Evolutionary conservation across 83 land plant species (phyloP).

Genomic region (Isoetes engelmannii): DNA sequence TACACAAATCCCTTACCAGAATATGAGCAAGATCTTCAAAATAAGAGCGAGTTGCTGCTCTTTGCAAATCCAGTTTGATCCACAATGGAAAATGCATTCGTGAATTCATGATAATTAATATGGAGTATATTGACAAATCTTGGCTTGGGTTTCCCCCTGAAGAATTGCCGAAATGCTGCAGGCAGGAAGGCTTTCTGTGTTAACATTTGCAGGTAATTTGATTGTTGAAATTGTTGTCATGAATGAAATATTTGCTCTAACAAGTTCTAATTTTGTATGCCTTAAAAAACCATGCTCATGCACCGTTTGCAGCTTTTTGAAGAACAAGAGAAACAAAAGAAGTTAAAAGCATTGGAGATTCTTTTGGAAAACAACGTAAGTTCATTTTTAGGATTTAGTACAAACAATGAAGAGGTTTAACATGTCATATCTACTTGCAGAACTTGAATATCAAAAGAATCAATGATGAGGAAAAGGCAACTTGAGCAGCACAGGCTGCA

Average conservation of each 20-base stretch:
- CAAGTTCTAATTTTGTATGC: background rate
- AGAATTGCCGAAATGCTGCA: too few species aligned
- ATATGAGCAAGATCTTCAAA: too few species aligned
- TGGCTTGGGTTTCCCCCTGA: too few species aligned
- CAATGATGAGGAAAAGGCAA: conserved; percentile 94
- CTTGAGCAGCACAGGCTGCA: conserved; percentile 95
- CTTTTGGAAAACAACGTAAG: conserved; percentile 73
- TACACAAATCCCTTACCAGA: too few species aligned
- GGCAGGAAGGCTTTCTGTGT: too few species aligned
- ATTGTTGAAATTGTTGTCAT: background rate
- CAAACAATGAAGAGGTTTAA: background rate
- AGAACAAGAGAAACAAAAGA: conserved; percentile 64
- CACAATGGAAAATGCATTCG: too few species aligned
- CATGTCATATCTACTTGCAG: conserved; percentile 28
- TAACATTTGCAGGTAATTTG: background rate
- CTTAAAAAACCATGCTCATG: background rate
- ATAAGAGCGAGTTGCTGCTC: too few species aligned
- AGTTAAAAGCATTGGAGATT: conserved; percentile 68
- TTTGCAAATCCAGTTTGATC: too few species aligned
- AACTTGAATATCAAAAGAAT: conserved; percentile 85
- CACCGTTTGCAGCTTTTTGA: conserved; percentile 55
- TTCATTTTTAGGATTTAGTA: background rate
- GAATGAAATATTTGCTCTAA: background rate
- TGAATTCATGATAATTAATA: too few species aligned
- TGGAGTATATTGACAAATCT: too few species aligned